Evolutionary conservation across 768 basidiomycete genomes (phyloP).

Genomic region (Sistotremastrum niveocremeum): DNA sequence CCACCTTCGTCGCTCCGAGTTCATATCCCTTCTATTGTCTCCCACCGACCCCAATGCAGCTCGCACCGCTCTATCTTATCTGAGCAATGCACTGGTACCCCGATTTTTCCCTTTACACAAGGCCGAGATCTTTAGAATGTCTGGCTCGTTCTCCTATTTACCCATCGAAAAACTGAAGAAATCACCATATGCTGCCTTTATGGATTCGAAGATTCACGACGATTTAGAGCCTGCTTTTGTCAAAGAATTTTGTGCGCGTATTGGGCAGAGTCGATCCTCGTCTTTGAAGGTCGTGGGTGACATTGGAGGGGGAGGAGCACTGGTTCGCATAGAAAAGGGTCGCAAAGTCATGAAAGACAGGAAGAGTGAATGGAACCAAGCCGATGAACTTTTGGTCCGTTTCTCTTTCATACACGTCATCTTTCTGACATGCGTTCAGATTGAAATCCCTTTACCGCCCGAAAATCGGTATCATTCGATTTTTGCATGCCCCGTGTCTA

Average conservation of each 20-base stretch:
- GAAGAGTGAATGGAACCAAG: conserved; percentile 85
- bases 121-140: conserved; percentile 53
- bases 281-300: conserved; percentile 84
- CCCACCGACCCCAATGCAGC: conserved; percentile 31
- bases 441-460: conserved; percentile 81
- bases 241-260: conserved; percentile 74
- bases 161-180: conserved; percentile 49
- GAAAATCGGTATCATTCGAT: conserved; percentile 92
- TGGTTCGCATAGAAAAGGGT: conserved; percentile 89
- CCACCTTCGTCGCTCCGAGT: conserved; percentile 81
- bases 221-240: conserved; percentile 77
- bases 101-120: conserved; percentile 51
- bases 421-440: conserved; percentile 32
- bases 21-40: conserved; percentile 61
- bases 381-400: conserved; percentile 74
- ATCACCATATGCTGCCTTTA: conserved; percentile 68
- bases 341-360: conserved; percentile 85
- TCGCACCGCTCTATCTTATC: conserved; percentile 57
- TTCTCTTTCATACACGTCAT: not conserved
- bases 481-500: conserved; percentile 95
- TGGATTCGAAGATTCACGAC: conserved; percentile 54
- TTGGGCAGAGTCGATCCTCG: conserved; percentile 82
- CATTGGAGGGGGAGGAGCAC: conserved; percentile 82
- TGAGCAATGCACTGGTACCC: conserved; percentile 40
- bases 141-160: conserved; percentile 56